Base-by-base conservation (phyloP, 306 rosid genomes). In the Fragaria nilgerrensis region DNA sequence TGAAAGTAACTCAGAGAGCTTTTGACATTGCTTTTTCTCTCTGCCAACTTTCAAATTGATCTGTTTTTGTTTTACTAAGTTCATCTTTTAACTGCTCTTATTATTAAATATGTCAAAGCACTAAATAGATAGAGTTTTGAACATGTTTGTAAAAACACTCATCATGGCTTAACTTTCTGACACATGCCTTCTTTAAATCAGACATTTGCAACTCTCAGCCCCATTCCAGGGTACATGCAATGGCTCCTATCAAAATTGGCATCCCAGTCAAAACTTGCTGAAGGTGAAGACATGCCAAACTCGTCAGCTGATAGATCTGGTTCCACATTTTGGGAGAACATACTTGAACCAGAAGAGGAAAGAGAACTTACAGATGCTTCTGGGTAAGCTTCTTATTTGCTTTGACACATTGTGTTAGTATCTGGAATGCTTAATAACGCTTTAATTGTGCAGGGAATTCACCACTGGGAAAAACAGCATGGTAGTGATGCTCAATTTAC, bases 191-290 rank as follows among this genome's bases (percentile, higher is more conserved):
- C 63, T 47, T 71, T 76, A n/a, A 41, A 71, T 63, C 75, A 94
- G 98, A 92, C 84, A 15, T 94, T 89, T 90, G 94, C 96, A 69
- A 94, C 98, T 76, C 92, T 94, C 67, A 94, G 98, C 80, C 98
- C 98, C 78, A 94, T 94, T 78, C 98, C 98, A 27, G 98, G 98
- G 61, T 92, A 80, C 86, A 90, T 92, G 89, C 86, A 89, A 22
- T 94, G 98, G 98, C 96, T 94, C 78, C 77, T 92, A 55, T 84
- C 97, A 79, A 94, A 94, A 88, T 68, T 94, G 86, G 90, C 90
- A 82, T 94, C 95, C 63, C 98, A 87, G 77, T 56, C 84, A 63
- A 75, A 77, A 72, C 84, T 86, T 75, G 82, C 85, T 73, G 91
- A 91, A 75, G 92, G 63, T 64, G 90, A 87, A 82, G 84, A 68